phyloP scores from a whole-genome alignment of 169 alveolate species.

The Plasmodium chabaudi region DNA sequence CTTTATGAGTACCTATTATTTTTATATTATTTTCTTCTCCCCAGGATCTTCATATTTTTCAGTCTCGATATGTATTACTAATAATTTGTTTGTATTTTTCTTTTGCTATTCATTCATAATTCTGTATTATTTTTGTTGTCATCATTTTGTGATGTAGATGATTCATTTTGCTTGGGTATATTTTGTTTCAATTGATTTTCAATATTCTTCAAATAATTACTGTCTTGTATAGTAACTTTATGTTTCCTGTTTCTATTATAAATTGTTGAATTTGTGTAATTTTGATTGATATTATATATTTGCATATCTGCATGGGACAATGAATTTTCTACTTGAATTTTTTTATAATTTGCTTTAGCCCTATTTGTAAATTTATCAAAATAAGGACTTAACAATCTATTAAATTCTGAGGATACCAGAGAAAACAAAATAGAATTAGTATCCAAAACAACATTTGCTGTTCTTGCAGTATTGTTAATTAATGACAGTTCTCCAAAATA shows the following conservation, averaged over 20 bases:
- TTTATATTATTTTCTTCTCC: too few relatives aligned
- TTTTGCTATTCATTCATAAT: too few relatives aligned
- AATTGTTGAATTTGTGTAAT: not conserved
- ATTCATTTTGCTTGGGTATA: too few relatives aligned
- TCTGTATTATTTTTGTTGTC: too few relatives aligned
- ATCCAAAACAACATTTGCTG: conserved; percentile 91
- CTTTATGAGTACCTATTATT: too few relatives aligned
- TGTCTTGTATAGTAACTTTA: conserved; percentile 54
- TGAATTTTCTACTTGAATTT: conserved; percentile 12
- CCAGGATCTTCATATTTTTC: too few relatives aligned
- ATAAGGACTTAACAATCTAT: conserved; percentile 48
- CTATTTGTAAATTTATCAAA: conserved; percentile 69
- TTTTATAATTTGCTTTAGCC: conserved; percentile 74
- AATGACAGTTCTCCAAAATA: conserved; percentile 98
- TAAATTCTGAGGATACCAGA: conserved; percentile 43
- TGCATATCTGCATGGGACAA: not conserved
- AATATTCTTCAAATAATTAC: conserved; percentile 1
- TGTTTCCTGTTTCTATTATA: conserved; percentile 3
- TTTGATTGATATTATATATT: conserved; percentile 3
- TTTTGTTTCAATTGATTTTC: not conserved
- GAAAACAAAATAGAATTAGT: conserved; percentile 32
- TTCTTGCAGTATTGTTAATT: conserved; percentile 94
- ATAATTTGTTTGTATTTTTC: too few relatives aligned
- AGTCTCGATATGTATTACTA: too few relatives aligned
- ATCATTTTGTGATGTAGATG: too few relatives aligned